phyloP scores from a whole-genome alignment of 2,329 filamentous ascomycete species.

The Bipolaris sorokiniana region DNA sequence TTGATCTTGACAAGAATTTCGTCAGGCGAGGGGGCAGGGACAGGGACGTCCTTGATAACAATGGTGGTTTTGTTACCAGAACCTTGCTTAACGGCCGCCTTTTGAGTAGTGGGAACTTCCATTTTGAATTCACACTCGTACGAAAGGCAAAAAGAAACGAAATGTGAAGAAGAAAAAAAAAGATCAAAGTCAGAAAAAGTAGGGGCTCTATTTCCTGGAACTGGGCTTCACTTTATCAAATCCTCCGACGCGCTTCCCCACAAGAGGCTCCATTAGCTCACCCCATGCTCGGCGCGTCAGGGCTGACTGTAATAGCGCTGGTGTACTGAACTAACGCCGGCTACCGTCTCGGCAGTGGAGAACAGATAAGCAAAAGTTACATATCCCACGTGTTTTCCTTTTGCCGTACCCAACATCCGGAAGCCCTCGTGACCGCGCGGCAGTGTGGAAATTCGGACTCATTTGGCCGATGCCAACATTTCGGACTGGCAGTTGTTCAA shows the following conservation, averaged over 20 bases:
- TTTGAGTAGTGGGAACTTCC: constrained; percentile 43
- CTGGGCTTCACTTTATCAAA: background rate
- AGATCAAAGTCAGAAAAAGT: too few relatives aligned
- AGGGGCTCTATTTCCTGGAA: too few relatives aligned
- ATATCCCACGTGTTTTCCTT: background rate
- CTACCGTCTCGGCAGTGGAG: background rate
- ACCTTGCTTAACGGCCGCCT: constrained; percentile 47
- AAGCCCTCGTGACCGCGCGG: background rate
- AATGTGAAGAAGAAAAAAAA: too few relatives aligned
- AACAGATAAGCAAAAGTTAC: background rate
- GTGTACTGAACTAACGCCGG: background rate
- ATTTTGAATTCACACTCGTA: constrained; percentile 15
- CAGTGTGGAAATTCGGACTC: background rate
- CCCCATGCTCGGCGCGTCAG: background rate
- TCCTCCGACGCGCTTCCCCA: background rate
- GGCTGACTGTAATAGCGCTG: background rate
- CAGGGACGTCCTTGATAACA: constrained; percentile 38
- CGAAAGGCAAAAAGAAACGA: too few relatives aligned
- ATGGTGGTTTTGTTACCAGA: constrained; percentile 25
- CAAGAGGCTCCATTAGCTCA: background rate
- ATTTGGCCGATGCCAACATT: constrained; percentile 2
- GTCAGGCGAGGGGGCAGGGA: constrained; percentile 53
- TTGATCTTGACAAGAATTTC: constrained; percentile 64
- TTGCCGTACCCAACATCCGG: background rate
- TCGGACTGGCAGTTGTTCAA: background rate